Evolutionary conservation across 805 yeast genomes (phyloP).

Genomic region (Candida ficus): DNA sequence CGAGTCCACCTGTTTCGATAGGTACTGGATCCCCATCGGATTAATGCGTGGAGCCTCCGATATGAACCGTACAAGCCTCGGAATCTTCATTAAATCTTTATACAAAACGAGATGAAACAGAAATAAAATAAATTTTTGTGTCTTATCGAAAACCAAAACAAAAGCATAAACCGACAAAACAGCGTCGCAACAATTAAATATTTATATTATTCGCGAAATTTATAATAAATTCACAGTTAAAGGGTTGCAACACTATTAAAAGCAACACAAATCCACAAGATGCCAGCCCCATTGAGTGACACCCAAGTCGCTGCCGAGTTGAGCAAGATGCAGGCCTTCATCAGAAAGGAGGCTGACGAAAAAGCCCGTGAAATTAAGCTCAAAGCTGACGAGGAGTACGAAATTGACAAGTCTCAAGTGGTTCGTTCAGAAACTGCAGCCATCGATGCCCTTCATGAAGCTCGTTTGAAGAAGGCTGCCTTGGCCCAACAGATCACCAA

Average conservation of each 20-base stretch:
- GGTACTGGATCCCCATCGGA: slow-evolving; percentile 76
- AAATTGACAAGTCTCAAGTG: slow-evolving; percentile 92
- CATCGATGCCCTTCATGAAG: slow-evolving; percentile 75
- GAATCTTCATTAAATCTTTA: neutral
- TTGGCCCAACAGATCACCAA: slow-evolving; percentile 93
- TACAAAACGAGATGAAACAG: no score
- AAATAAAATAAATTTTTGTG: no score
- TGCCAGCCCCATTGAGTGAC: slow-evolving; percentile 6
- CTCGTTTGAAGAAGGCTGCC: slow-evolving; percentile 83
- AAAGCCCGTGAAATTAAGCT: slow-evolving; percentile 93
- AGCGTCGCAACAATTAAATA: neutral
- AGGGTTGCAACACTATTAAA: no score
- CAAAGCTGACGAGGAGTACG: slow-evolving; percentile 98
- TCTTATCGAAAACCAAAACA: neutral
- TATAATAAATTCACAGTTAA: neutral
- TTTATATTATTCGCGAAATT: neutral
- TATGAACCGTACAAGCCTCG: slow-evolving; percentile 1
- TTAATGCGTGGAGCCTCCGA: slow-evolving; percentile 47
- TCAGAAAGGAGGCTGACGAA: slow-evolving; percentile 98
- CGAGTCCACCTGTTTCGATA: slow-evolving; percentile 50
- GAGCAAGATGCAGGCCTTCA: slow-evolving; percentile 96
- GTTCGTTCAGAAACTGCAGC: slow-evolving; percentile 90
- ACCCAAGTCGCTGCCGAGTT: slow-evolving; percentile 86
- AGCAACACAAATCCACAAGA: neutral
- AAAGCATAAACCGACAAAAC: neutral